These are phyloP conservation scores for Fusarium stilboides DNA, from an alignment of 2,329 filamentous ascomycete genomes.

Conservation along the genomic window DNA sequence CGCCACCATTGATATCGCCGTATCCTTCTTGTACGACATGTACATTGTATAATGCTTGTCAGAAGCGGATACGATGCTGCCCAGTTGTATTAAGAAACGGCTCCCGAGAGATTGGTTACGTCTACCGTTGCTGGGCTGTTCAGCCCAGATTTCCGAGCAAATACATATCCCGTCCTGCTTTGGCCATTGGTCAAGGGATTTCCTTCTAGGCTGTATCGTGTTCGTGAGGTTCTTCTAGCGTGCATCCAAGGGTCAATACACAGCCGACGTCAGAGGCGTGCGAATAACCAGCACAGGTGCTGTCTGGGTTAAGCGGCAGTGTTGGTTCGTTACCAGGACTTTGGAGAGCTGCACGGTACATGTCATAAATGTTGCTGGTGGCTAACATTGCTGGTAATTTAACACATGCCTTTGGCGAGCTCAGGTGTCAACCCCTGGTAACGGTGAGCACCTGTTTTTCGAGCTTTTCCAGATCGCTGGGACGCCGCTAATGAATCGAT, in stretches of 20 bases:
- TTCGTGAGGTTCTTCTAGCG: conserved; percentile 35
- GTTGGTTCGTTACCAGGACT: not conserved
- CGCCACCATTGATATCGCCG: not conserved
- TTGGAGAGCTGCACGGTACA: conserved; percentile 2
- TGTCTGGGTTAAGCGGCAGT: conserved; percentile 6
- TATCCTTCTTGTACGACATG: not conserved
- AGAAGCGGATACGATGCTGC: not conserved
- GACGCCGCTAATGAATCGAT: conserved; percentile 48
- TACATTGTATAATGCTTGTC: conserved; percentile 4
- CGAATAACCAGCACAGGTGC: conserved; percentile 14
- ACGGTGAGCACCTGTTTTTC: conserved; percentile 38
- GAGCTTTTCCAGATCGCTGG: conserved; percentile 49
- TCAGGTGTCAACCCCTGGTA: conserved; percentile 33
- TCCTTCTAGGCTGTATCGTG: conserved; percentile 11
- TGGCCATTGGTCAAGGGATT: conserved; percentile 8
- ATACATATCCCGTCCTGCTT: not conserved
- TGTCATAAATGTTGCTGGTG: conserved; percentile 10
- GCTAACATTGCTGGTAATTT: conserved; percentile 36
- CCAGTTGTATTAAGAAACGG: too few relatives aligned
- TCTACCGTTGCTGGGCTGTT: not conserved
- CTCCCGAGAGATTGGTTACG: too few relatives aligned
- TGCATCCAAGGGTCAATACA: conserved; percentile 22
- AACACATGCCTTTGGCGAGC: conserved; percentile 22
- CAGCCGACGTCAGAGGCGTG: conserved; percentile 44
- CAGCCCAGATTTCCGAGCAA: not conserved